Evolutionary conservation across 2,329 filamentous ascomycete genomes (phyloP), one percentile per base, ranked within the genome.

Genomic region (Phyllosticta capitalensis): DNA sequence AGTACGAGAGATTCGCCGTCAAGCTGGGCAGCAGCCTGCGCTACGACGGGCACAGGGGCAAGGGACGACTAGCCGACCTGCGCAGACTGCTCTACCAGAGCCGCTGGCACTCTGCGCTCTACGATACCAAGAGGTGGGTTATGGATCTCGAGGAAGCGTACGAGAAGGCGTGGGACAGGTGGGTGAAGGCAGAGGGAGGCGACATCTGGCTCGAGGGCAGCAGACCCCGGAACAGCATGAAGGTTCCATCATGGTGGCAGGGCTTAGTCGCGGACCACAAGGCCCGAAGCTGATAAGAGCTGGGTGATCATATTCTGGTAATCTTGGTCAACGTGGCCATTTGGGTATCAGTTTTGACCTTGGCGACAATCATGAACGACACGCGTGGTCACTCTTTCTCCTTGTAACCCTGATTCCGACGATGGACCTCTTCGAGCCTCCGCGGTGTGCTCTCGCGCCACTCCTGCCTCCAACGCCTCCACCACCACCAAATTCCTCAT

Each of bases 111-210:
- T 95, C 91, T 72, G 88, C 88, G 14, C 78, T 99, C 51, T 99
- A 99, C 71, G 85, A 99, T 73, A 99, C 94, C 5, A 83, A 80
- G 66, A 82, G 94, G 65, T 99, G 94, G 94, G 92, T 97, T 24
- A 76, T 80, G 53, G 92, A 97, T 74, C 76, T 99, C 20, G 94
- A 99, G 76, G 81, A 83, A 62, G 92, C 91, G 12, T 99, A 96
- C 71, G 86, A 89, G 64, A 83, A 88, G 70, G 91, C 92, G 19
- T 99, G 94, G 94, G 80, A 81, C 66, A 83, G 84, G 69, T 99
- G 94, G 92, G 90, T 92, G 48, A 79, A 78, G 49, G 92, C 90
- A 12, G 83, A 90, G 73, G 86, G 89, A n/a, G 92, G 92, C 9
- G 94, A 99, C 77, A 95, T 99, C 65, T 94, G 90, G 80, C 80